These are phyloP conservation scores for Lathyrus oleraceus DNA, from an alignment of 306 rosid species.

Conservation along the genomic window DNA sequence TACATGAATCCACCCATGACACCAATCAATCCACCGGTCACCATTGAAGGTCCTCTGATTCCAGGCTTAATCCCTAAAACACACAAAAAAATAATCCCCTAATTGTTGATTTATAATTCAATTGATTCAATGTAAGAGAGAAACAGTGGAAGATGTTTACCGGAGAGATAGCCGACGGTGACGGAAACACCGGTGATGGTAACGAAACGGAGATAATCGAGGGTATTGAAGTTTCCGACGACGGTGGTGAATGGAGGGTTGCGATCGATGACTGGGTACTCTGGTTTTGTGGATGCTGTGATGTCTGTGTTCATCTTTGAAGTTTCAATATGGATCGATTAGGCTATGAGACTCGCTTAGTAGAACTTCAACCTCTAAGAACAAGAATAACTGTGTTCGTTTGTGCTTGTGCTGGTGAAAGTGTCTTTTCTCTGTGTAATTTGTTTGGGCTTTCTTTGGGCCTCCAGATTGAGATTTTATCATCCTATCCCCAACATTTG, in stretches of 20 bases:
- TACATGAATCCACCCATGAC: constrained; percentile 95
- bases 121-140: background rate
- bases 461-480: no score
- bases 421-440: no score
- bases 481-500: no score
- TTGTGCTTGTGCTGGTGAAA: background rate
- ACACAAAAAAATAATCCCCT: background rate
- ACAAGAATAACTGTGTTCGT: background rate
- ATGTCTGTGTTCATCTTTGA: constrained; percentile 82
- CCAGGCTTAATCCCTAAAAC: constrained; percentile 86
- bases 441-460: no score
- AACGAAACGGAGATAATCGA: constrained; percentile 82
- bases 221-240: constrained; percentile 77
- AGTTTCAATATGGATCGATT: background rate
- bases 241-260: constrained; percentile 92
- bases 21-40: constrained; percentile 90
- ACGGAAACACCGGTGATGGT: constrained; percentile 93
- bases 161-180: constrained; percentile 94
- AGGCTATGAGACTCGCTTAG: background rate
- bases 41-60: constrained; percentile 93
- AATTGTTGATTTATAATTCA: background rate
- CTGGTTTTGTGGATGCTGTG: constrained; percentile 85
- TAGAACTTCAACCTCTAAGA: background rate
- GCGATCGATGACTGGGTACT: constrained; percentile 87
- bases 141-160: constrained; percentile 19